Evolutionary conservation across 331 rosid genomes (phyloP).

Genomic region (Ulmus americana): DNA sequence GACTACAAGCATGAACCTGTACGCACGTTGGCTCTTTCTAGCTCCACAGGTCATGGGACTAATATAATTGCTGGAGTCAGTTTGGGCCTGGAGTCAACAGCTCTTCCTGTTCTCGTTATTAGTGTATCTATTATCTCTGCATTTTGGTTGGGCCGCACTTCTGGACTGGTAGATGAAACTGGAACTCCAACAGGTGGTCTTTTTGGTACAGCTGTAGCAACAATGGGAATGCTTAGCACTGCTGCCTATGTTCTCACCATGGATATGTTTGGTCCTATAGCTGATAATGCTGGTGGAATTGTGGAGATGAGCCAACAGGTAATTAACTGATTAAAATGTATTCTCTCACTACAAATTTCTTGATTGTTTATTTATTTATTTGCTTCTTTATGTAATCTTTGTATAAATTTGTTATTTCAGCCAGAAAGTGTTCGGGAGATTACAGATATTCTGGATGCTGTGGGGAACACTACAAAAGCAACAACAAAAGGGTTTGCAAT

Average conservation of each 20-base stretch:
- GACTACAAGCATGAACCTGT: conserved; percentile 99
- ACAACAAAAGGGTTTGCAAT: conserved; percentile 99
- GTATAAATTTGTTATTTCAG: conserved; percentile 35
- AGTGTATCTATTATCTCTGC: conserved; percentile 85
- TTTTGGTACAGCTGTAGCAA: conserved; percentile 98
- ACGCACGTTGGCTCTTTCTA: conserved; percentile 83
- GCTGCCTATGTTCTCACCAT: conserved; percentile 98
- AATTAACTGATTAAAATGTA: conserved; percentile 10
- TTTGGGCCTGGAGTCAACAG: conserved; percentile 97
- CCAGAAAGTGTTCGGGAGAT: conserved; percentile 98
- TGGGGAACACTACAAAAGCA: conserved; percentile 96
- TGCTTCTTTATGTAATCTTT: not conserved
- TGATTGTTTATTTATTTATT: not conserved
- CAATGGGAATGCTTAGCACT: conserved; percentile 99
- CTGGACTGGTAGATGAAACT: conserved; percentile 71
- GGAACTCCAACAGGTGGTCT: conserved; percentile 94
- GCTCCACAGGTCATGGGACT: conserved; percentile 97
- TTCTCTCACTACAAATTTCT: not conserved
- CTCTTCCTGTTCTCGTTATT: conserved; percentile 95
- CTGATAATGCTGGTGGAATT: conserved; percentile 99
- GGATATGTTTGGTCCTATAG: conserved; percentile 99
- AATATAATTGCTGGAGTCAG: conserved; percentile 98
- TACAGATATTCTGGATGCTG: conserved; percentile 95
- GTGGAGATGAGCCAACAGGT: conserved; percentile 99
- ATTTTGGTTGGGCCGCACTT: conserved; percentile 83